Conservation (phyloP, 78 protist genomes). For the Dictyostelium purpureum region DNA sequence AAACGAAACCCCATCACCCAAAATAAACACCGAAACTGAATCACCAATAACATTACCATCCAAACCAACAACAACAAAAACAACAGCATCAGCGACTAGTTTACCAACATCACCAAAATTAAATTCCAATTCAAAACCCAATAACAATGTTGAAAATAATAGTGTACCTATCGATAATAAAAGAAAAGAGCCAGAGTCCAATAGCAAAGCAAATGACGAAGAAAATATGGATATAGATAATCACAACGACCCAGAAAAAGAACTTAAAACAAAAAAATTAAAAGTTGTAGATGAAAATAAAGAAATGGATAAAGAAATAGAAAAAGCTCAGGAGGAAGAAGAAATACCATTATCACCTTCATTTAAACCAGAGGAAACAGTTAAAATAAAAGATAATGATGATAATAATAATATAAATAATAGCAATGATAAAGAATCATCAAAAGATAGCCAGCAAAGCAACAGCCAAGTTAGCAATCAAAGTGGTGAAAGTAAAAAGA, state of each 20-base stretch:
- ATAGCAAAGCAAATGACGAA: background rate
- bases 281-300: background rate
- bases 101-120: background rate
- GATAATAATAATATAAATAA: background rate
- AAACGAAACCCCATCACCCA: background rate
- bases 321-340: background rate
- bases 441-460: background rate
- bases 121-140: too few relatives aligned
- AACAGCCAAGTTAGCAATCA: conserved; percentile 1
- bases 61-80: background rate
- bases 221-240: background rate
- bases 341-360: background rate
- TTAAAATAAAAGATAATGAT: background rate
- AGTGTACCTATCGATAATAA: background rate
- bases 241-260: background rate
- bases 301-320: background rate
- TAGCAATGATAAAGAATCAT: background rate
- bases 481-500: background rate
- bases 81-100: background rate
- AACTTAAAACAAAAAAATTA: background rate
- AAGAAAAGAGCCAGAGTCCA: background rate
- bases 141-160: background rate
- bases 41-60: too few relatives aligned
- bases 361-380: background rate
- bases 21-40: background rate